Evolutionary conservation across 1,139 yeast species (phyloP), one percentile per base, ranked within the genome.

Genomic region (Arxiozyma slooffiae): DNA sequence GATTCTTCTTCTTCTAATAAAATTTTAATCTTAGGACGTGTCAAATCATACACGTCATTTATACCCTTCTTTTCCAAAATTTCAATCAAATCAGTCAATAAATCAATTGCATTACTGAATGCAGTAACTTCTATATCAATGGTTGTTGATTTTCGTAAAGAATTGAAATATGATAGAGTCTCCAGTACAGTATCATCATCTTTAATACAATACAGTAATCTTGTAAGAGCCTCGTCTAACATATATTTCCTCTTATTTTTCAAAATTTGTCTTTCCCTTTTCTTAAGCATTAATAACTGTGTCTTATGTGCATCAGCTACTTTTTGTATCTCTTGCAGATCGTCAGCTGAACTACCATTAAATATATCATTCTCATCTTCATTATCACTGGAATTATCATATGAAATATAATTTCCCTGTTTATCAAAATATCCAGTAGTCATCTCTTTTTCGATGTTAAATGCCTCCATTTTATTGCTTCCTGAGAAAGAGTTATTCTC

Each of bases 1-100:
- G 53, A 46, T 47, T 64, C 68, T 41, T 64, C 67, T 41, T 64
- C 67, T 24, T 52, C 46, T 2, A 60, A 52, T 11, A 60, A 44
- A 3, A 40, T 30, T 5, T 41, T 47, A 1, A 63, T 45, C 7
- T 52, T 51, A 2, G 41, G 24, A 14, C 60, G 52, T 6, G 49
- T 54, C 17, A 57, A 45, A 1, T 55, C 50, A 44, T 61, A 57
- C 2, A 62, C 57, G 43, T 60, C 54, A 2, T 55, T 57, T 30
- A 45, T 30, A 24, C 61, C 64, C 44, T 63, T 63, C 38, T 51
- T 56, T 42, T 62, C 62, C 16, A 64, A 48, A 18, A 59, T 49
- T 2, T 57, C 57, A 14, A 56, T 48, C 1, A 62, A 46, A 9
- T 59, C 60, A 17, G 62, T 52, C 18, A 61, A 39, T n/a, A 51